Conservation (phyloP, 202 grass and related monocot genomes). For the Brachypodium distachyon region DNA sequence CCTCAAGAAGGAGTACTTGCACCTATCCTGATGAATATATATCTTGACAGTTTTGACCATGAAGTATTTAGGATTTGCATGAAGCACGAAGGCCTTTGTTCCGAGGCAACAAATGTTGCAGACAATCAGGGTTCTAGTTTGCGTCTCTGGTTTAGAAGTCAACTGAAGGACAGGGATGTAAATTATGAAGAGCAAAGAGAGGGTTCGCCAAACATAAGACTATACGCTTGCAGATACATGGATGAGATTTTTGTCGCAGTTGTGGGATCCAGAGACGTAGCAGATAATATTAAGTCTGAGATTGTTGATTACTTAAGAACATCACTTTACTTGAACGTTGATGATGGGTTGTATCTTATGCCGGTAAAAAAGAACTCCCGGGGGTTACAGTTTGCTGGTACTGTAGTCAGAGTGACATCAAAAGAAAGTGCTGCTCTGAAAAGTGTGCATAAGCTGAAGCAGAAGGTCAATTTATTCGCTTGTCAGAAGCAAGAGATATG, state of each 20-base stretch:
- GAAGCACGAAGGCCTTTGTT: slow-evolving; percentile 67
- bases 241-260: slow-evolving; percentile 93
- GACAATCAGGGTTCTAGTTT: slow-evolving; percentile 43
- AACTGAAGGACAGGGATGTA: slow-evolving; percentile 51
- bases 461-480: slow-evolving; percentile 77
- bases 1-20: slow-evolving; percentile 90
- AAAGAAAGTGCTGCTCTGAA: slow-evolving; percentile 50
- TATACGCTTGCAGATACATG: slow-evolving; percentile 82
- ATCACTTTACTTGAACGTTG: slow-evolving; percentile 59
- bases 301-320: slow-evolving; percentile 50
- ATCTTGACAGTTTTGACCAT: slow-evolving; percentile 71
- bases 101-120: slow-evolving; percentile 16
- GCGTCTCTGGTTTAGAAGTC: slow-evolving; percentile 74
- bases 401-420: slow-evolving; percentile 28
- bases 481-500: slow-evolving; percentile 91
- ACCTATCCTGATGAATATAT: slow-evolving; percentile 91
- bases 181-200: slow-evolving; percentile 10
- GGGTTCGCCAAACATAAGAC: slow-evolving; percentile 17
- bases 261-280: slow-evolving; percentile 51
- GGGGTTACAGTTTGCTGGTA: slow-evolving; percentile 71
- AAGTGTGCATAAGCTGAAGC: slow-evolving; percentile 81
- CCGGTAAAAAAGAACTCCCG: slow-evolving; percentile 31
- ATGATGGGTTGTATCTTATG: slow-evolving; percentile 38
- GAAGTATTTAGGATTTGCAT: slow-evolving; percentile 76
- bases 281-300: slow-evolving; percentile 58